These are phyloP conservation scores for Scedosporium dehoogii DNA, from an alignment of 2,329 filamentous ascomycete genomes.

Conservation along the genomic window DNA sequence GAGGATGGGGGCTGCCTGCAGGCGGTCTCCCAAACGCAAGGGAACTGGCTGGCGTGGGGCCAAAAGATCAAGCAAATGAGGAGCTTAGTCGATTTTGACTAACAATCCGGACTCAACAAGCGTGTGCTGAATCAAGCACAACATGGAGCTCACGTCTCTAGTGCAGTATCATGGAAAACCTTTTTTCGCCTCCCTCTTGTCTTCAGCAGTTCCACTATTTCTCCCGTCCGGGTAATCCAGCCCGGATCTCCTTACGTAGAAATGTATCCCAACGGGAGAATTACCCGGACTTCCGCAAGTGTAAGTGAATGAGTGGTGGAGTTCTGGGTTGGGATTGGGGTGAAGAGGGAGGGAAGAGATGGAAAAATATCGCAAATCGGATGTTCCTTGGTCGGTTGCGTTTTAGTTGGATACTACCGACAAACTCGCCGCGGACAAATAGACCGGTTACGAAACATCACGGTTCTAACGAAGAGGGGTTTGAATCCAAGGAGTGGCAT, in stretches of 20 bases:
- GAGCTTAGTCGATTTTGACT: too few relatives aligned
- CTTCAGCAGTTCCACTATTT: not conserved
- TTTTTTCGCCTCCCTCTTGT: not conserved
- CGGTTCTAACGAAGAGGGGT: not conserved
- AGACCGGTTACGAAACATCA: not conserved
- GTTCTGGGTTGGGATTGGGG: not conserved
- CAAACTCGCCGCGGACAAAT: not conserved
- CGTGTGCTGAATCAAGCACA: not conserved
- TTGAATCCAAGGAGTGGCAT: not conserved
- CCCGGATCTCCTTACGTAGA: not conserved
- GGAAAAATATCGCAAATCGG: not conserved
- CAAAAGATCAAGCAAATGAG: too few relatives aligned
- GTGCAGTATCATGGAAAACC: not conserved
- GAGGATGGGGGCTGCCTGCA: not conserved
- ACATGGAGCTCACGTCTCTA: not conserved
- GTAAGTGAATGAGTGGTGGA: not conserved
- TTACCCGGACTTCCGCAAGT: not conserved
- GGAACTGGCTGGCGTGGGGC: not conserved
- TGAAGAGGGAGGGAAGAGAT: not conserved
- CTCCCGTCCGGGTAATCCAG: not conserved
- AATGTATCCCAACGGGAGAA: not conserved
- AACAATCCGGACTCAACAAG: too few relatives aligned
- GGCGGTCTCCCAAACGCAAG: not conserved
- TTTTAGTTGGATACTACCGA: not conserved
- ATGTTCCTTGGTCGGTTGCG: not conserved